Evolutionary conservation across 352 stramenopile species (phyloP), one percentile per base, ranked within the genome.

Genomic region (Phytophthora meadii): DNA sequence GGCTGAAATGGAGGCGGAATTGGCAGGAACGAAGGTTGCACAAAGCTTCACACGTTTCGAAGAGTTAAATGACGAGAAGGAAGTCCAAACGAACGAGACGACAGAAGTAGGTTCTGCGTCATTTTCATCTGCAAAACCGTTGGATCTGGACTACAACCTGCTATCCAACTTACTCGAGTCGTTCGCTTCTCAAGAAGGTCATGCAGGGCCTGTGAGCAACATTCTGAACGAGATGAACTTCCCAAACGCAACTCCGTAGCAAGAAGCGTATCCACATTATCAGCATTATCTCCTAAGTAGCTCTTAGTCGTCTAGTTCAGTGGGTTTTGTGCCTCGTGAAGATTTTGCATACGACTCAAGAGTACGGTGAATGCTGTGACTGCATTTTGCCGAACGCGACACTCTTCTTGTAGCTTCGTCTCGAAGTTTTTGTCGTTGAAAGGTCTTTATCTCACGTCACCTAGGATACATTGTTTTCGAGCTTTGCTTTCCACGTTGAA

Each of bases 131-230:
- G 55, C 76, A 42, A 79, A 82, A 41, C 82, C 84, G 17, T 63
- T 94, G 37, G 79, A 95, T 49, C 44, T 95, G 40, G 84, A 96
- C 68, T 94, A 87, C 53, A 90, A 96, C 65, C 53, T 96, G 69
- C 62, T 96, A 41, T 88, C 84, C 0, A 94, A 93, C 54, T 65
- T 96, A 48, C 68, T 96, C 15, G 87, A 93, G 52, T 94, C 85
- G 8, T 78, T 96, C 39, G 85, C 84, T 19, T 90, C 84, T 10
- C 88, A 96, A 59, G 81, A 92, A 22, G 87, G 85, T 5, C 56
- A 84, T 19, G 77, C 82, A 17, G 87, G 87, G 9, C 87, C 87
- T 15, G 85, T 90, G 10, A 90, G 68, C 61, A 94, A 82, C 53
- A 91, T 95, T 54, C 60, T 95, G 17, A 81, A 74, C 37, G 84